Conservation (phyloP, 768 basidiomycete species). For the Panaeolus cyanescens region DNA sequence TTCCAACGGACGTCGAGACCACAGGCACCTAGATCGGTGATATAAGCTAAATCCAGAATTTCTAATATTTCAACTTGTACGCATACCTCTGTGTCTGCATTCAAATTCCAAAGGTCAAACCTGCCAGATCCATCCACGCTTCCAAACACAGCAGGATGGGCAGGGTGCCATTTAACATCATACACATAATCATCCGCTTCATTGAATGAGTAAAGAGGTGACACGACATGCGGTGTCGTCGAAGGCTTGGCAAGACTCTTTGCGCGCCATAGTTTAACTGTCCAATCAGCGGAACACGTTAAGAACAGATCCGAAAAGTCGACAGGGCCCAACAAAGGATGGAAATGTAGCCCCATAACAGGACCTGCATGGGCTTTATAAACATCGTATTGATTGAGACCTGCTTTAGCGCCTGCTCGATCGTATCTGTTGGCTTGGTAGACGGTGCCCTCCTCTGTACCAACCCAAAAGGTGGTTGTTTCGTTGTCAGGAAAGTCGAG, state of each 20-base stretch:
- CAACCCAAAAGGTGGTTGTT: slow-evolving; percentile 96
- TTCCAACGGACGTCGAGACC: slow-evolving; percentile 81
- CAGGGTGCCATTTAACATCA: slow-evolving; percentile 97
- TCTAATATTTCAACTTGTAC: background rate
- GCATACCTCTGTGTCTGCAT: slow-evolving; percentile 92
- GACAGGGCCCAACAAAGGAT: slow-evolving; percentile 86
- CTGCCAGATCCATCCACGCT: slow-evolving; percentile 93
- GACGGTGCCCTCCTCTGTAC: slow-evolving; percentile 96
- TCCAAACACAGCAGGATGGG: slow-evolving; percentile 92
- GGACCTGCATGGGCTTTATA: slow-evolving; percentile 94
- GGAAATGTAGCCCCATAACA: slow-evolving; percentile 93
- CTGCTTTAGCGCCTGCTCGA: slow-evolving; percentile 95
- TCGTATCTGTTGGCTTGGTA: slow-evolving; percentile 98
- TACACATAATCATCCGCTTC: slow-evolving; percentile 99
- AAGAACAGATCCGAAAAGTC: slow-evolving; percentile 97
- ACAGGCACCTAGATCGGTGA: slow-evolving; percentile 71
- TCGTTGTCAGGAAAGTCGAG: slow-evolving; percentile 96
- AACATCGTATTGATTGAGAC: slow-evolving; percentile 89
- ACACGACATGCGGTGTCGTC: slow-evolving; percentile 55
- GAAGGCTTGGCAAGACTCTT: slow-evolving; percentile 77
- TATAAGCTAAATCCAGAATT: background rate
- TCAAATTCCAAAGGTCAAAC: slow-evolving; percentile 98
- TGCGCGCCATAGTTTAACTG: slow-evolving; percentile 94
- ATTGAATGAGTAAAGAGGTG: slow-evolving; percentile 91
- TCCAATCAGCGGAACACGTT: slow-evolving; percentile 95